Evolutionary conservation across 2,329 filamentous ascomycete species (phyloP).

Genomic region (Colletotrichum theobromicola): DNA sequence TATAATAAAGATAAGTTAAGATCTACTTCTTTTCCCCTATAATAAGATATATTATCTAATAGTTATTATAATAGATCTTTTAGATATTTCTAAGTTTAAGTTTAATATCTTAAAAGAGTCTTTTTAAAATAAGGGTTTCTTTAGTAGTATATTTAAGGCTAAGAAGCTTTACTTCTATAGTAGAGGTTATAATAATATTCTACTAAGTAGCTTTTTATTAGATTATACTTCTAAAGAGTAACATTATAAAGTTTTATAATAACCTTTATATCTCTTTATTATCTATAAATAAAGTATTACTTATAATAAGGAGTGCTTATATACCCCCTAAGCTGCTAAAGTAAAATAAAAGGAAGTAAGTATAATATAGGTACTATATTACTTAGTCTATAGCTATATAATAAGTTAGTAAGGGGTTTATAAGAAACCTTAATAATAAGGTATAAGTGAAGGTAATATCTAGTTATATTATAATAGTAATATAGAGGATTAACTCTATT

Average conservation of each 20-base stretch:
- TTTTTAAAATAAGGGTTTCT: too few species aligned
- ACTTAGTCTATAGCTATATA: not conserved
- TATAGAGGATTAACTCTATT: not conserved
- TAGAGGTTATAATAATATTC: too few species aligned
- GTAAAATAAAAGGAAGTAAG: not conserved
- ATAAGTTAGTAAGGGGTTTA: not conserved
- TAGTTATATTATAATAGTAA: not conserved
- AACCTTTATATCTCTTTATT: not conserved
- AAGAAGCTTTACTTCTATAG: too few species aligned
- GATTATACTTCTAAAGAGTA: not conserved
- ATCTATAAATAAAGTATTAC: not conserved
- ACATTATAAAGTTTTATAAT: not conserved
- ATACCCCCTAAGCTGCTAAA: not conserved
- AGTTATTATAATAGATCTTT: too few species aligned
- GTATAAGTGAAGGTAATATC: not conserved
- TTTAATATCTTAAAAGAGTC: too few species aligned
- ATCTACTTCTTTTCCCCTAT: too few species aligned
- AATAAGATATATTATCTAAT: too few species aligned
- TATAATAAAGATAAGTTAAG: too few species aligned
- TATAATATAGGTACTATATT: not conserved
- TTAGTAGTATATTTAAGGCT: too few species aligned
- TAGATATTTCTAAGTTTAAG: too few species aligned
- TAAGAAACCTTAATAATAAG: not conserved
- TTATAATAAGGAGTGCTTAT: not conserved
- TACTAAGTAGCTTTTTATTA: too few species aligned